A percentile compares a stretch with the other conserved stretches of the same genome.
phyloP scores from a whole-genome alignment of 2,329 filamentous ascomycete species.

The Diatrype stigma region DNA sequence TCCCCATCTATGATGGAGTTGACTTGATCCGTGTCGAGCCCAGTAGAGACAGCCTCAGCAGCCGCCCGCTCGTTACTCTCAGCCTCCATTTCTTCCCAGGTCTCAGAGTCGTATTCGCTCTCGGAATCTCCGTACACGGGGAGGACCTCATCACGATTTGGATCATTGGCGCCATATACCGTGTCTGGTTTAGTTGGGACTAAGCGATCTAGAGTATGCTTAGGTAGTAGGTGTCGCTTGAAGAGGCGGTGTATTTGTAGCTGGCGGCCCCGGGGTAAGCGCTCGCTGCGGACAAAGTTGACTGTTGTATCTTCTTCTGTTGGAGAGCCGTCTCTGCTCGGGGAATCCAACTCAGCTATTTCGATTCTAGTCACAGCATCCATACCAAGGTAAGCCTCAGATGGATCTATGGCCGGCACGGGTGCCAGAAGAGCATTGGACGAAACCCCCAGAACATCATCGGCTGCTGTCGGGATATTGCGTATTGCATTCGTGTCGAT shows the following conservation, averaged over 20 bases:
- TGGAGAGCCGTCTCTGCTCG: background rate
- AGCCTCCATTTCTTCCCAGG: slow-evolving; percentile 57
- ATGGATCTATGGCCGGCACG: background rate
- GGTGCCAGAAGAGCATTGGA: background rate
- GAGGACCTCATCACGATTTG: slow-evolving; percentile 36
- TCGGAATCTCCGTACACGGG: slow-evolving; percentile 54
- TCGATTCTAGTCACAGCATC: slow-evolving; percentile 22
- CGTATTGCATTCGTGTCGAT: slow-evolving; percentile 14
- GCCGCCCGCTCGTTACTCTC: slow-evolving; percentile 39
- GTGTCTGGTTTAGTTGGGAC: slow-evolving; percentile 20
- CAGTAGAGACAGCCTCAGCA: slow-evolving; percentile 18
- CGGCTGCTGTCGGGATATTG: slow-evolving; percentile 23
- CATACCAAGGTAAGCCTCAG: slow-evolving; percentile 19
- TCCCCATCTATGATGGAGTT: slow-evolving; percentile 48
- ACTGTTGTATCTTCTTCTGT: slow-evolving; percentile 8
- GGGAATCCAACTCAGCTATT: slow-evolving; percentile 11
- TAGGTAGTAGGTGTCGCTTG: slow-evolving; percentile 16
- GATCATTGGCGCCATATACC: slow-evolving; percentile 21
- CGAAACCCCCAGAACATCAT: slow-evolving; percentile 6
- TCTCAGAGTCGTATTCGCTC: slow-evolving; percentile 53
- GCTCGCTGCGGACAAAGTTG: slow-evolving; percentile 5
- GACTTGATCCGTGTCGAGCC: slow-evolving; percentile 43
- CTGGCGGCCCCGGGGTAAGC: slow-evolving; percentile 15
- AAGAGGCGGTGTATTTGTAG: slow-evolving; percentile 20
- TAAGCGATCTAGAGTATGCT: background rate